phyloP scores from a whole-genome alignment of 495 filamentous ascomycete genomes.

The Bathelium albidoporum region DNA sequence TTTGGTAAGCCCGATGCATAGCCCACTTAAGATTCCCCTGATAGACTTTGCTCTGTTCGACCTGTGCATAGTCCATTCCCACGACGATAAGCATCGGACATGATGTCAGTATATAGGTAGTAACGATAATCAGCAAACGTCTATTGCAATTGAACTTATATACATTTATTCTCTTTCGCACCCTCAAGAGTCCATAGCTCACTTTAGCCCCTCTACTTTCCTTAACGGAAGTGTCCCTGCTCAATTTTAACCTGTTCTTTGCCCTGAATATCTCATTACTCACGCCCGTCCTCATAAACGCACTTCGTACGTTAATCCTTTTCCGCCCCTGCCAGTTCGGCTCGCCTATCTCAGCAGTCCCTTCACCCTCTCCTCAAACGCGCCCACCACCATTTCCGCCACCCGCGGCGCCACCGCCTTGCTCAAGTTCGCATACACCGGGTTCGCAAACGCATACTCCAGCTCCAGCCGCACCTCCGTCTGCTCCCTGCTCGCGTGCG shows the following conservation, averaged over 20 bases:
- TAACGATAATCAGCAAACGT: not conserved
- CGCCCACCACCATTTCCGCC: constrained; percentile 78
- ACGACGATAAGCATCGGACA: not conserved
- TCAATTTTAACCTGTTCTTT: too few species aligned
- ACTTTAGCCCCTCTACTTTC: too few species aligned
- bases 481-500: constrained; percentile 32
- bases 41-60: too few species aligned
- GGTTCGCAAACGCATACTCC: constrained; percentile 73
- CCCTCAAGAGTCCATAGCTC: too few species aligned
- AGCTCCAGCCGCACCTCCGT: constrained; percentile 68
- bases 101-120: not conserved
- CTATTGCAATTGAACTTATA: not conserved
- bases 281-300: not conserved
- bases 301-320: not conserved
- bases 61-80: not conserved
- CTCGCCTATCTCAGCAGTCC: constrained; percentile 28
- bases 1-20: too few species aligned
- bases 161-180: too few species aligned
- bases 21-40: too few species aligned
- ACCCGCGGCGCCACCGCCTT: constrained; percentile 71
- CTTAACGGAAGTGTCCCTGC: too few species aligned
- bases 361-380: constrained; percentile 75
- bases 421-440: constrained; percentile 70
- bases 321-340: not conserved
- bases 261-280: too few species aligned